phyloP scores from a whole-genome alignment of 331 rosid genomes.

The Malus hybrid region DNA sequence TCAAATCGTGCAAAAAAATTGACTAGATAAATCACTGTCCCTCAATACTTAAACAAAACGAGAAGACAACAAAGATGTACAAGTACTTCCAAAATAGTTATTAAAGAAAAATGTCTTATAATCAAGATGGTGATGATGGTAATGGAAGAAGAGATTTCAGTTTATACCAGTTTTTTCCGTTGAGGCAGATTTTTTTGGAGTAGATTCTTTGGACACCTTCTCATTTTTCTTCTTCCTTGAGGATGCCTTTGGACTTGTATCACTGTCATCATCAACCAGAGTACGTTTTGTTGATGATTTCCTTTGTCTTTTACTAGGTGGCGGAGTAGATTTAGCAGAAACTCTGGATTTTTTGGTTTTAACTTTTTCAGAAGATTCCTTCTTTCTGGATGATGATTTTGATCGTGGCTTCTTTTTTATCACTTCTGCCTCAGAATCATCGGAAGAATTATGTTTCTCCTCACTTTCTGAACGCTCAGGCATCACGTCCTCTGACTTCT shows the following conservation, averaged over 20 bases:
- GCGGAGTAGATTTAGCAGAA: constrained; percentile 43
- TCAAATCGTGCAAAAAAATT: not conserved
- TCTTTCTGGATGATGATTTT: constrained; percentile 54
- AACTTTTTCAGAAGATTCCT: constrained; percentile 50
- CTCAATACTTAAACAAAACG: not conserved
- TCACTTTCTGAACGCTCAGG: constrained; percentile 63
- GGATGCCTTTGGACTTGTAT: constrained; percentile 68
- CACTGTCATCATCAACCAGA: constrained; percentile 51
- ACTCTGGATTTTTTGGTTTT: constrained; percentile 38
- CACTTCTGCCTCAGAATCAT: constrained; percentile 66
- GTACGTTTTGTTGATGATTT: constrained; percentile 35
- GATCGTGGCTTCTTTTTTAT: constrained; percentile 28
- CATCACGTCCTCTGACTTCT: constrained; percentile 67
- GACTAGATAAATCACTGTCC: not conserved
- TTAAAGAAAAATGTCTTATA: not conserved
- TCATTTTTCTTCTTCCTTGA: constrained; percentile 76
- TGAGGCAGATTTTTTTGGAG: constrained; percentile 45
- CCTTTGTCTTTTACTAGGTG: constrained; percentile 43
- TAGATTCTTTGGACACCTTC: constrained; percentile 37
- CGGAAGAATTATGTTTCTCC: constrained; percentile 54
- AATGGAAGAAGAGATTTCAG: constrained; percentile 3
- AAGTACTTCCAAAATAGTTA: not conserved
- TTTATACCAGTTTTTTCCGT: constrained; percentile 71
- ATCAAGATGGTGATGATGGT: not conserved
- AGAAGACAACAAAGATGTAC: not conserved